Conservation (phyloP, 2,329 filamentous ascomycete genomes). For the Botrytis porri region DNA sequence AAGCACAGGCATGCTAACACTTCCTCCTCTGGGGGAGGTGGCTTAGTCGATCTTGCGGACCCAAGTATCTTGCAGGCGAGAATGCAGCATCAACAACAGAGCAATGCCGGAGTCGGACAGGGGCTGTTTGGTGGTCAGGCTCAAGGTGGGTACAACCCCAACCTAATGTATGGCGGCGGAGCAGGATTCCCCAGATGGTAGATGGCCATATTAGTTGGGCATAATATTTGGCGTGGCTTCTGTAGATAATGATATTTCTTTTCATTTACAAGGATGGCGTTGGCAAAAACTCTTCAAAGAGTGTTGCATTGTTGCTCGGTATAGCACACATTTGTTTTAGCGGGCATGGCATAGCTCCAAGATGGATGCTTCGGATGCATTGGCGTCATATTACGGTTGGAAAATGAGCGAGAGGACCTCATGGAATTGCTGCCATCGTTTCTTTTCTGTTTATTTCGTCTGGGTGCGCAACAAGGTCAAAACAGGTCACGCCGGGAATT, state of each 20-base stretch:
- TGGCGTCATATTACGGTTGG: slow-evolving; percentile 36
- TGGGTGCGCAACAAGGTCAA: slow-evolving; percentile 30
- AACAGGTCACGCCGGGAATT: slow-evolving; percentile 51
- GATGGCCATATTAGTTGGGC: slow-evolving; percentile 33
- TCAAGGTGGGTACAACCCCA: slow-evolving; percentile 93
- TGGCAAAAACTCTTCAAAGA: slow-evolving; percentile 33
- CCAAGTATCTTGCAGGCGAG: slow-evolving; percentile 98
- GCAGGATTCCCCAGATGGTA: slow-evolving; percentile 60
- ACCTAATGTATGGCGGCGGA: slow-evolving; percentile 71
- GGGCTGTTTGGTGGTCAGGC: slow-evolving; percentile 83
- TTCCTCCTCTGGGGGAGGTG: slow-evolving; percentile 99
- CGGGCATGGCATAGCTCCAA: slow-evolving; percentile 47
- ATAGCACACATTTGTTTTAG: slow-evolving; percentile 44
- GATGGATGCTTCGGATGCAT: slow-evolving; percentile 39
- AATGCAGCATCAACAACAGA: slow-evolving; percentile 84
- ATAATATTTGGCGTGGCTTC: slow-evolving; percentile 30
- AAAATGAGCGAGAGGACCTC: slow-evolving; percentile 33
- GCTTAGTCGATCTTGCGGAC: slow-evolving; percentile 99
- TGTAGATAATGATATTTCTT: slow-evolving; percentile 36
- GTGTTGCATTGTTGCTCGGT: slow-evolving; percentile 35
- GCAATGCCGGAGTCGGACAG: slow-evolving; percentile 80
- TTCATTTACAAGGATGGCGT: slow-evolving; percentile 36
- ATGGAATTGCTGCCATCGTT: slow-evolving; percentile 31
- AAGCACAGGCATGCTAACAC: slow-evolving; percentile 99
- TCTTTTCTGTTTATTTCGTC: slow-evolving; percentile 30